Percentiles rank a stretch among this genome's conserved stretches.
These are phyloP conservation scores for Stenogyne calaminthoides DNA, from an alignment of 305 asterid genomes.

Conservation along the genomic window DNA sequence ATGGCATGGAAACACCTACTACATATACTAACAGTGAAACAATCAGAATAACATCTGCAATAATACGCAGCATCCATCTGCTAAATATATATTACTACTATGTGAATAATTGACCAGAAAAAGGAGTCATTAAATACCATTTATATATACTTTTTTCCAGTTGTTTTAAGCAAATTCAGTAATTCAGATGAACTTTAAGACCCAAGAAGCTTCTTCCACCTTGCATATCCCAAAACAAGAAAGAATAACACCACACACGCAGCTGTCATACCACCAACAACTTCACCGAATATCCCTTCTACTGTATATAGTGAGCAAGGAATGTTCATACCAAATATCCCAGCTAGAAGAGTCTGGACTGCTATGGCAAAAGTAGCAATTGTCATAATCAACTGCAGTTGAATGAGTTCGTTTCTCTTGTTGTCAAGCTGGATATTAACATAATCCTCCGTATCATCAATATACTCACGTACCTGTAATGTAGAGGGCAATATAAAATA, in stretches of 20 bases:
- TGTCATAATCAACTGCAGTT: slow-evolving; percentile 77
- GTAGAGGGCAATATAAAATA: slow-evolving; percentile 1
- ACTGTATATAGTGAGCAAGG: slow-evolving; percentile 48
- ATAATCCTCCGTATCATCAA: slow-evolving; percentile 96
- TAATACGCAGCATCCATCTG: slow-evolving; percentile 7
- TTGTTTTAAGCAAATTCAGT: slow-evolving; percentile 8
- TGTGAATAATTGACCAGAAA: slow-evolving; percentile 3
- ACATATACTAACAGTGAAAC: background rate
- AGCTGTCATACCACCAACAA: slow-evolving; percentile 49
- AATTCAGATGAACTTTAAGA: slow-evolving; percentile 29
- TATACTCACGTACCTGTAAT: slow-evolving; percentile 88
- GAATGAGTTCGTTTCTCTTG: slow-evolving; percentile 88
- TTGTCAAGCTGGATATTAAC: slow-evolving; percentile 93
- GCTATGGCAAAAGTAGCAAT: slow-evolving; percentile 77
- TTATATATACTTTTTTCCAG: slow-evolving; percentile 1
- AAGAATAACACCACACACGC: slow-evolving; percentile 36
- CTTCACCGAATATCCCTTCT: slow-evolving; percentile 51
- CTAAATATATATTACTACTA: slow-evolving; percentile 18
- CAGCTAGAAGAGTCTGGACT: slow-evolving; percentile 62
- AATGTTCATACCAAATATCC: slow-evolving; percentile 88
- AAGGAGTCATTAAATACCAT: background rate
- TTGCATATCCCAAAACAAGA: slow-evolving; percentile 50
- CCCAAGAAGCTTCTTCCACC: slow-evolving; percentile 67
- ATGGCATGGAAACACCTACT: background rate
- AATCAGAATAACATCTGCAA: background rate